Conservation (phyloP, 2,329 filamentous ascomycete species). For the Macrophomina phaseolina region DNA sequence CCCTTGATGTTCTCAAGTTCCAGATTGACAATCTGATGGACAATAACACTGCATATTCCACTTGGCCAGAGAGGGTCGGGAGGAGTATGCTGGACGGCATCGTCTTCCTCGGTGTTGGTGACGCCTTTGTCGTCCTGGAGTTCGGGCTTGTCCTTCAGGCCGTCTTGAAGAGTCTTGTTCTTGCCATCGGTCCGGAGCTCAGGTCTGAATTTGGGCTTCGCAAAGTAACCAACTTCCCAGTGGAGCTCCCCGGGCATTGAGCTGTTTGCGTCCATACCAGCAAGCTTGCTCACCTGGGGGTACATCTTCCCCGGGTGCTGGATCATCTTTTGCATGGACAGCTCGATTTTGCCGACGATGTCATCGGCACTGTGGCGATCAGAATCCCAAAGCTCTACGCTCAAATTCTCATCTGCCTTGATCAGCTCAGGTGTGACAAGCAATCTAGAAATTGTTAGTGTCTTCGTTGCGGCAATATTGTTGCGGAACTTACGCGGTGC, state of each 20-base stretch:
- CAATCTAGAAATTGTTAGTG: slow-evolving; percentile 48
- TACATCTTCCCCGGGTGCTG: slow-evolving; percentile 94
- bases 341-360: slow-evolving; percentile 90
- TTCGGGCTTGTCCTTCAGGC: slow-evolving; percentile 74
- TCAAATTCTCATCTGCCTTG: slow-evolving; percentile 90
- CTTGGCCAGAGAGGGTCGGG: slow-evolving; percentile 97
- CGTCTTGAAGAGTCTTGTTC: slow-evolving; percentile 75
- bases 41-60: slow-evolving; percentile 81
- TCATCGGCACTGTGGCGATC: slow-evolving; percentile 92
- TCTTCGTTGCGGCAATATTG: background rate
- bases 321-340: slow-evolving; percentile 94
- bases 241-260: slow-evolving; percentile 92
- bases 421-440: slow-evolving; percentile 88
- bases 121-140: slow-evolving; percentile 88
- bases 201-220: slow-evolving; percentile 84
- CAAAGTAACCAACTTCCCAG: slow-evolving; percentile 96
- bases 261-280: slow-evolving; percentile 81
- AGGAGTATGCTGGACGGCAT: slow-evolving; percentile 86
- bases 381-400: slow-evolving; percentile 95
- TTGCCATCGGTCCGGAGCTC: slow-evolving; percentile 87
- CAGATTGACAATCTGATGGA: slow-evolving; percentile 95
- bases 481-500: slow-evolving; percentile 59
- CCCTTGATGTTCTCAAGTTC: slow-evolving; percentile 92
- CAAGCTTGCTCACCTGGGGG: slow-evolving; percentile 81
- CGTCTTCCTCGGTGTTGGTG: slow-evolving; percentile 74